Conservation (phyloP, 2,329 filamentous ascomycete species). For the Alternaria brassicicola region DNA sequence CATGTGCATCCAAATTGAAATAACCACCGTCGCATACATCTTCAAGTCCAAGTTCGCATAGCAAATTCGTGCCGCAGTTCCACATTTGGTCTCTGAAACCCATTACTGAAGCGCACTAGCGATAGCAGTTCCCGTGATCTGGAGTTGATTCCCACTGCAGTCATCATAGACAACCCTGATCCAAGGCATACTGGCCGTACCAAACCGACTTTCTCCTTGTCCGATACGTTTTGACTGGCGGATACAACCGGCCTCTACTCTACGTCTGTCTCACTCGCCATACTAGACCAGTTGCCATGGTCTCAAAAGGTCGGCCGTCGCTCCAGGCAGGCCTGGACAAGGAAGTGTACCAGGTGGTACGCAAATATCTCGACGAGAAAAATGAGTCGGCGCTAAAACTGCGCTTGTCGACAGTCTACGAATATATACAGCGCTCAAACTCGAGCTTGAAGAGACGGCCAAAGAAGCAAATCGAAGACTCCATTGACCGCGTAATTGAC, state of each 20-base stretch:
- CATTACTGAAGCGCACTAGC: neutral
- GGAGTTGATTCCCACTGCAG: neutral
- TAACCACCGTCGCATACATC: neutral
- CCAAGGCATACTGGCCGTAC: neutral
- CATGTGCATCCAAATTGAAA: neutral
- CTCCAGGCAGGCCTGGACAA: constrained; percentile 52
- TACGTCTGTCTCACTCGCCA: neutral
- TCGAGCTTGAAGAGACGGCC: constrained; percentile 83
- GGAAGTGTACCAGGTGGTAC: constrained; percentile 75
- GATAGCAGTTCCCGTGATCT: neutral
- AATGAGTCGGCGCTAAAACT: constrained; percentile 56
- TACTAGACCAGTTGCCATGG: constrained; percentile 25
- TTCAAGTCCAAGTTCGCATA: neutral
- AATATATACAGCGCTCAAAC: constrained; percentile 82
- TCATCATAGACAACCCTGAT: neutral
- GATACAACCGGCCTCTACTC: neutral
- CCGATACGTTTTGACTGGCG: neutral
- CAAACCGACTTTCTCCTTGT: neutral
- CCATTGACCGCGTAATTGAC: constrained; percentile 80
- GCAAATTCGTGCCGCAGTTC: neutral
- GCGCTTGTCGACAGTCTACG: constrained; percentile 70
- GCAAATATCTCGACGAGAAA: constrained; percentile 74
- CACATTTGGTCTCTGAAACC: neutral
- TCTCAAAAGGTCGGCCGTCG: constrained; percentile 35
- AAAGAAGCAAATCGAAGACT: constrained; percentile 81